Base-by-base conservation (phyloP, 441 rosid genomes). In the Erysimum pusillum region DNA sequence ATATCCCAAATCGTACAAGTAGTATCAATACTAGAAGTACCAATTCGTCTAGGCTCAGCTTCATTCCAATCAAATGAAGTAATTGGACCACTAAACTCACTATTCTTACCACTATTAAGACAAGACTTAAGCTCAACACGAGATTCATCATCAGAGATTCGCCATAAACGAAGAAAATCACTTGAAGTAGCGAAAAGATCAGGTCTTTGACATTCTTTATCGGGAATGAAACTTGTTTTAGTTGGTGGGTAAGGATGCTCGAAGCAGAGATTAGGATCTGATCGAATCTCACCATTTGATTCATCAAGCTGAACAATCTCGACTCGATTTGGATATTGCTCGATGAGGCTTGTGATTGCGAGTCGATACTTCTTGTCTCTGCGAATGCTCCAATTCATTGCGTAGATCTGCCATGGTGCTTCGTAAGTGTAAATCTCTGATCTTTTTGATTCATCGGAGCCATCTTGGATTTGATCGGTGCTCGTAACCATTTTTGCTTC, bases 301-400 rank as follows among this genome's bases (percentile, higher is more conserved):
- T 93, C 98, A n/a, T 95, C 99, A 18, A 93, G 98, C 82, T 94
- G 97, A 14, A 94, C 96, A 14, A 92, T 92, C 78, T 94, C 98
- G 17, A 93, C 91, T 1, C 90, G 87, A 80, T 94, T 94, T 0
- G 79, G 81, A 78, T 75, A 83, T 71, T 91, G 97, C 80, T 94
- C 99, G 54, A 94, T 92, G 69, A 91, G 91, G 85, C 94, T 87
- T 57, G 97, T 91, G 76, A 94, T 91, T 45, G 99, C 99, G 48
- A 94, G 90, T 0, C 99, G 92, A 82, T 92, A 94, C 81, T 92
- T 91, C 81, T 91, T 94, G 85, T 92, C 99, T 12, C 96, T 91
- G 54, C 98, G 98, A 76, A 94, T 97, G 75, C 97, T 92, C 98
- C 97, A 92, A 78, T 94, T 94, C 98, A 94, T 94, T 61, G 97